Percentiles rank a stretch among this genome's conserved stretches.
These are phyloP conservation scores for Wickerhamomyces ciferrii DNA, from an alignment of 805 yeast genomes.

Conservation along the genomic window DNA sequence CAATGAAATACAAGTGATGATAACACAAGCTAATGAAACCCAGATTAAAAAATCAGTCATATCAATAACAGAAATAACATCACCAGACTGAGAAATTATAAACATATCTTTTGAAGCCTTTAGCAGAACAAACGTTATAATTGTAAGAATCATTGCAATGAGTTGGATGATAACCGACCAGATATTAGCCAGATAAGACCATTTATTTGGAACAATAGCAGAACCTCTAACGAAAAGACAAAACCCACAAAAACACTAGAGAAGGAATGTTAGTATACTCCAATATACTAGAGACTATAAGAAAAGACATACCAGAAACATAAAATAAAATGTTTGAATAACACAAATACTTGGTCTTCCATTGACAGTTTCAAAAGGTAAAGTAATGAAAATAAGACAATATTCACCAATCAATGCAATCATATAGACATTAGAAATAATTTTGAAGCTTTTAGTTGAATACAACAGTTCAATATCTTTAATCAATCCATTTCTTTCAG, in stretches of 20 bases:
- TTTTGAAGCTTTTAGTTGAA: neutral
- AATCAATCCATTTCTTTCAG: neutral
- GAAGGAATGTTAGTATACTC: neutral
- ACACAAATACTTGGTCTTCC: constrained; percentile 14
- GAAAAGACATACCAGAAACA: constrained; percentile 4
- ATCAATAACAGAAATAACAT: neutral
- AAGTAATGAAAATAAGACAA: constrained; percentile 5
- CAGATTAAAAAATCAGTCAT: neutral
- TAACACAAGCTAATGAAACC: neutral
- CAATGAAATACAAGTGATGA: neutral
- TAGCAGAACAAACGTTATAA: neutral
- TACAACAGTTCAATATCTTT: neutral
- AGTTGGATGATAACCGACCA: neutral
- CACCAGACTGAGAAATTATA: too few relatives aligned
- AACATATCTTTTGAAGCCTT: too few relatives aligned
- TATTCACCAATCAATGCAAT: constrained; percentile 8
- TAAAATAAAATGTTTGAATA: constrained; percentile 4
- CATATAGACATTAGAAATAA: neutral
- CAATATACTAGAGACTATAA: too few relatives aligned
- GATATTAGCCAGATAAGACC: neutral
- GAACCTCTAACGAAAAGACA: neutral
- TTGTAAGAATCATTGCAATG: neutral
- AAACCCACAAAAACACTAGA: neutral
- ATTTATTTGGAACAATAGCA: neutral
- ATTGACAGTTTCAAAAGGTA: constrained; percentile 14